Evolutionary conservation across 2,329 filamentous ascomycete species (phyloP), one percentile per base, ranked within the genome.

Genomic region (Didymella pomorum): DNA sequence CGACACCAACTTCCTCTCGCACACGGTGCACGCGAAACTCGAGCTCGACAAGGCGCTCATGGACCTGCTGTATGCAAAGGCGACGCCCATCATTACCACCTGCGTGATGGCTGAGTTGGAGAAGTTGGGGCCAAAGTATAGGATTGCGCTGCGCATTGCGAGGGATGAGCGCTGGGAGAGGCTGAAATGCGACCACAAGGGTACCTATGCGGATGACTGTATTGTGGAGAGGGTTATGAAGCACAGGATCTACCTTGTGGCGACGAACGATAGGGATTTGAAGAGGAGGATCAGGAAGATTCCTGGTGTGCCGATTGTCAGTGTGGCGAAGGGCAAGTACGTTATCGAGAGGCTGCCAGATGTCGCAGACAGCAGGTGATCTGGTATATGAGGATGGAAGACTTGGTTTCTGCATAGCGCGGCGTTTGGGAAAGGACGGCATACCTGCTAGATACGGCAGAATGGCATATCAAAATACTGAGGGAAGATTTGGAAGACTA

Each of bases 1-100:
- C 16, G 72, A 75, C 51, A 74, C 75, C 21, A 76, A 77, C 50
- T 75, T 76, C 62, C 71, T 74, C 61, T 73, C 74, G 10, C 93
- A 97, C 78, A 95, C 93, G 0, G 91, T 98, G 2, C 91, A 93
- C 77, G 87, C 90, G 67, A 98, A 99, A 80, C 86, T 98, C 20
- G 92, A 93, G 31, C 81, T 98, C 12, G 84, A 96, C 20, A 89
- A 94, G 60, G 88, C 89, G 3, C 91, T 97, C 82, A 97, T 97
- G 92, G 93, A 97, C 76, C 90, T 91, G 52, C 84, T 99, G 4
- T 96, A 93, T 76, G 94, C 94, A 18, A 96, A 96, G 71, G 95
- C 91, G 76, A 92, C 88, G 21, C 92, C 93, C 18, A 89, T 95
- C 64, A 93, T 98, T 66, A 97, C 93, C 2, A 86, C 87, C 10